Evolutionary conservation across 108 stramenopile genomes (phyloP).

Genomic region (Parietichytrium sp.): DNA sequence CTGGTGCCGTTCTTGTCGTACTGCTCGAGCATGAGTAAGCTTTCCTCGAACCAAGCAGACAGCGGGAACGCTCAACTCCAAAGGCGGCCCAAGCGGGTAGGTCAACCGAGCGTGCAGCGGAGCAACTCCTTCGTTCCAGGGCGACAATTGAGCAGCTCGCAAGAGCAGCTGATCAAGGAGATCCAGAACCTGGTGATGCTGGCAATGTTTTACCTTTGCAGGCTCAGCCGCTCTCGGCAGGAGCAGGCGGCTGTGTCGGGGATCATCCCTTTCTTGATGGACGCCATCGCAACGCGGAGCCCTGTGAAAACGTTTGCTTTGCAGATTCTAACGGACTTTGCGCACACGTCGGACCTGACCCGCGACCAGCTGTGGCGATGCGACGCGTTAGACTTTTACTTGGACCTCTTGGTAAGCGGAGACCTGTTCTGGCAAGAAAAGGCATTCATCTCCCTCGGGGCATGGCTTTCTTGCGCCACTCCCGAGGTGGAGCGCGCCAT

Average conservation of each 20-base stretch:
- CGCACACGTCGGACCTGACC: constrained; percentile 27
- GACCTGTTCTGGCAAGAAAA: constrained; percentile 36
- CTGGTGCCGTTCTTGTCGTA: constrained; percentile 30
- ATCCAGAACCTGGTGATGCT: constrained; percentile 33
- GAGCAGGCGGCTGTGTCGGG: constrained; percentile 34
- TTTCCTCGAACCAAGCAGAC: not conserved
- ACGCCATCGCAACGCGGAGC: constrained; percentile 27
- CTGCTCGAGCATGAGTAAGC: constrained; percentile 36
- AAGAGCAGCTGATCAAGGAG: constrained; percentile 36
- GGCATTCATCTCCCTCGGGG: constrained; percentile 26
- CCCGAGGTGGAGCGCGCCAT: constrained; percentile 14
- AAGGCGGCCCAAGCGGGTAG: not conserved
- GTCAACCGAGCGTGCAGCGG: too few relatives aligned
- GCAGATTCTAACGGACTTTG: constrained; percentile 32
- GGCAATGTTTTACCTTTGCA: constrained; percentile 38
- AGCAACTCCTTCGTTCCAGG: constrained; percentile 26
- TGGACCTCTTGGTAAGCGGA: constrained; percentile 20
- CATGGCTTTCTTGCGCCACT: constrained; percentile 12
- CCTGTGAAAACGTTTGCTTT: constrained; percentile 23
- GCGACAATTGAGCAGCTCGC: not conserved
- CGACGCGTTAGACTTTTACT: constrained; percentile 33
- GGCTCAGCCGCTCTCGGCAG: constrained; percentile 18
- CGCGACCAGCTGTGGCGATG: constrained; percentile 38
- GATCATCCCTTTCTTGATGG: constrained; percentile 16
- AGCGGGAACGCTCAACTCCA: not conserved